Base-by-base conservation (phyloP, 257 asterid species). In the Verbascum thapsus region DNA sequence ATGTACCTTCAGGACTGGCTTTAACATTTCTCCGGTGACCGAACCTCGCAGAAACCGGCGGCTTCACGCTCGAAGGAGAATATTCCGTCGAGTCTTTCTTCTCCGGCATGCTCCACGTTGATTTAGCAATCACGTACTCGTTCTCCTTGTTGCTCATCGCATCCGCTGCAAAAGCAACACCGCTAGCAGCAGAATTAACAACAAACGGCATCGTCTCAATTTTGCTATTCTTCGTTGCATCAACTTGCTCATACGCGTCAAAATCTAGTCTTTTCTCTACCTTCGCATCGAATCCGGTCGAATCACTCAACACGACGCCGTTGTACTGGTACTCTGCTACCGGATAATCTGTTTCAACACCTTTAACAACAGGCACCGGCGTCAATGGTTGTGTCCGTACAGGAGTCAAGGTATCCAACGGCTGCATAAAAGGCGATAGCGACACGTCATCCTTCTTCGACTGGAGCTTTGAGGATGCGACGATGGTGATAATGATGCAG, bases 1-100 rank as follows among this genome's bases (percentile, higher is more conserved):
- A 18, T 53, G 20, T 82, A 91, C 98, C 96, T 84, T 91, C 95
- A 5, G 90, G 91, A 71, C 82, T 78, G 73, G 86, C 52, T 72
- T 72, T 90, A 30, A 40, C 70, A 40, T 67, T 72, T 67, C 78
- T 86, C 74, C 98, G 94, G 78, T 77, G 87, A 66, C 81, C 73
- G 69, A 88, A 84, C 76, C 98, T 83, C 30, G 83, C 71, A 13
- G 95, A 80, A 45, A 58, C 77, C 73, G 85, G 84, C 41, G 87
- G 95, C 64, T 82, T 84, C 73, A 75, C 88, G 7, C 56, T 58
- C 3, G 77, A 67, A 0, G 61, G 34, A 3, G 71, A 40, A 55
- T 45, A 48, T 11, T 64, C 64, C 11, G 70, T 11, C 22, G 10
- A 8, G 39, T 20, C 59, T n/a, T 7, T 30, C 8, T 30, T 66